Base-by-base conservation (phyloP, 805 yeast species). In the Groenewaldozyma tartarivorans region DNA sequence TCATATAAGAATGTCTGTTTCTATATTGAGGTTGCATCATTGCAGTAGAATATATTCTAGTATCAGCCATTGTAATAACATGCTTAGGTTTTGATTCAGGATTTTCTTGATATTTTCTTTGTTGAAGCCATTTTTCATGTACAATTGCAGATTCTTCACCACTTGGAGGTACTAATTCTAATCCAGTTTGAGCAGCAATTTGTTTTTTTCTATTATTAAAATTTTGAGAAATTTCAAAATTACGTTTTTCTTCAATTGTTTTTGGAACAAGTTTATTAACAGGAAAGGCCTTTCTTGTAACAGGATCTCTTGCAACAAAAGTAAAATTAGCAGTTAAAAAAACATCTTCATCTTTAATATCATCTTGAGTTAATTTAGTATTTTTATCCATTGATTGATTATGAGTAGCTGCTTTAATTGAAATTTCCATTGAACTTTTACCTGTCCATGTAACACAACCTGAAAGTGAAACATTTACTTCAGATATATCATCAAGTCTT, bases 391-490 rank as follows among this genome's bases (percentile, higher is more conserved):
- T 48, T 5, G 66, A 66, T 11, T 69, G 73, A 39, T 75, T 78
- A 42, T 77, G 78, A 2, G 94, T 78, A 48, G 85, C 82, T 2
- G 96, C 97, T 55, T 77, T 81, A 52, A 88, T 92, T 36, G 87
- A 74, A 55, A 88, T 88, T 62, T 88, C 96, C 96, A 88, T 88
- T 1, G 96, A 87, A 1, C 95, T 83, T 46, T 85, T 69, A 44
- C 97, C 97, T 0, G 96, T 88, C 85, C 94, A 88, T 5, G 94
- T 79, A 33, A 87, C 96, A 39, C 79, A 70, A n/a, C 97, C 97
- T 22, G 92, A 87, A 46, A 88, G 64, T 21, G 86, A 71, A 52
- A 90, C 79, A 61, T 86, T 85, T 62, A 73, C 80, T 47, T 77
- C 74, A 42, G 71, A 68, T 46, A 87, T 75, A 52, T 80, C 85